Base-by-base conservation (phyloP, 202 grass and related monocot genomes). In the Musa balbisiana region DNA sequence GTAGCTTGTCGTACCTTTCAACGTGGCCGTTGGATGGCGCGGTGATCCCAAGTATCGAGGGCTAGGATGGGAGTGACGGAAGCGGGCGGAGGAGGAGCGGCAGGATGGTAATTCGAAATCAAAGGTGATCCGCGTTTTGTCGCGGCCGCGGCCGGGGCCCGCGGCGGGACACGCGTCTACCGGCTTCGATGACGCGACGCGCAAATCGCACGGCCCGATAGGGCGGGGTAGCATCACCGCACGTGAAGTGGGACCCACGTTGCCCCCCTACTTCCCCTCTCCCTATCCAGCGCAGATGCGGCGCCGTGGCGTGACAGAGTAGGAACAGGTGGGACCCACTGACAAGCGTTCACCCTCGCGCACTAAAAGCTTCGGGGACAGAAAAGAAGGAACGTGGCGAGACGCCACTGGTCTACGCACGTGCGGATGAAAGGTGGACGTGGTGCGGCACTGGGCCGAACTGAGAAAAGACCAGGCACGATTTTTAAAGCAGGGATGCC, bases 31-130 rank as follows among this genome's bases (percentile, higher is more conserved):
- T 2, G 55, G 13, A 58, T 16, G 55, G 16, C 5, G 16, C 0
- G 55, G 16, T 13, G 14, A 43, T 43, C 12, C 55, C 16, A 14
- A 2, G 55, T 73, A 73, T 88, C 89, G 90, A 90, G 85, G 89
- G 69, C 13, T 56, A 9, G 23, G 53, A 53, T n/a, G 5, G 1
- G 69, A 27, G 55, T 16, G 5, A n/a, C 11, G 8, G 8, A 24
- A 10, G 5, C 27, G 14, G 0, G 11, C 8, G 54, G 16, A 5
- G 33, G 3, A 5, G 33, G 33, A 43, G 33, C 0, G 14, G 2
- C 24, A 54, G 9, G 43, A 15, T 29, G 11, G 55, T 77, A 59
- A 77, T 21, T n/a, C 9, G 50, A 5, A 52, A 60, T 60, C 56
- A 19, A 16, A 43, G 56, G 17, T 5, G 79, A 51, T 68, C 52